Evolutionary conservation across 2,329 filamentous ascomycete genomes (phyloP), one percentile per base, ranked within the genome.

Genomic region (Pleoardoris graminearum): DNA sequence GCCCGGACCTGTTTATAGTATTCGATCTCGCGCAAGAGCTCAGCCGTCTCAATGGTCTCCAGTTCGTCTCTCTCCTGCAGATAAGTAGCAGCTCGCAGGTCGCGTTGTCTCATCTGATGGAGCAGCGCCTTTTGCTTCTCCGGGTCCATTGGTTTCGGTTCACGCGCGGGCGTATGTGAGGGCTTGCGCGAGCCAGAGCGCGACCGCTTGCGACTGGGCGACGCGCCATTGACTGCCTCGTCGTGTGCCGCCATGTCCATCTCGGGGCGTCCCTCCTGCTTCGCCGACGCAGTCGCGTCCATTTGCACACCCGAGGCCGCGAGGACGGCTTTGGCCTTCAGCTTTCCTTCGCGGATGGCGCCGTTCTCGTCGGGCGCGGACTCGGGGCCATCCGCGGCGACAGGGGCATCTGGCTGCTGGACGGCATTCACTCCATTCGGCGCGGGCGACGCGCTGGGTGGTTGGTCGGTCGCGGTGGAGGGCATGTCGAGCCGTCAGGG

Each of bases 41-140:
- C 79, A 60, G 77, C 80, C 60, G 78, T 93, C 91, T 68, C 90
- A 86, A 54, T 87, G 82, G 53, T 85, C 82, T 69, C 71, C 37
- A 73, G 71, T 27, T 75, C 68, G 27, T 72, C 69, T 54, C 80
- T 79, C 35, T 79, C 75, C 37, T 77, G 71, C 54, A 85, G 74
- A 27, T 84, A 78, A 4, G 76, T 81, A 22, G 80, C 79, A 64
- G 86, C 80, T 3, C 83, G 65, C 38, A 85, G 77, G 64, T 89
- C 86, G 64, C 85, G 83, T 60, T 83, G 80, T 45, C 86, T 80
- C 72, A 88, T 88, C 63, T 85, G 80, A 45, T 87, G 80, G 32
- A 89, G 76, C 30, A 85, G 72, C 25, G 82, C 76, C 11, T 58
- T 67, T 62, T 71, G 67, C 60, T 61, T 71, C 59, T 59, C 60